Evolutionary conservation across 2,329 filamentous ascomycete genomes (phyloP).

Genomic region (Cercospora brassicicola): DNA sequence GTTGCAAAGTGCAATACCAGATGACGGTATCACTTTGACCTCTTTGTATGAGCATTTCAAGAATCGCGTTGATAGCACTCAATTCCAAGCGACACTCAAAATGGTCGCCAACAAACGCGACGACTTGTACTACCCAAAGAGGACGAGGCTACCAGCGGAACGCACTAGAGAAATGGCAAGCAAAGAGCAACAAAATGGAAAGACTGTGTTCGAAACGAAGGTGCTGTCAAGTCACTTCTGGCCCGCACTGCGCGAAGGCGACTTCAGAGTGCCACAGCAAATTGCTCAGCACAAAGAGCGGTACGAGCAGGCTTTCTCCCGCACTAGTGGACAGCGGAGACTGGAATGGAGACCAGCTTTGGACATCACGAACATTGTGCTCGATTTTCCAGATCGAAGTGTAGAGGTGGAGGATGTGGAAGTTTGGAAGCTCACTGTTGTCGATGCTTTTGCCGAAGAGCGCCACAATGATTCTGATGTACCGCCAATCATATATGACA

Average conservation of each 20-base stretch:
- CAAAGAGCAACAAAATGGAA: background rate
- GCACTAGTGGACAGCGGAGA: conserved; percentile 78
- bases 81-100: conserved; percentile 32
- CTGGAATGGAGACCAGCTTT: conserved; percentile 84
- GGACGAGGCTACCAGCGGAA: conserved; percentile 29
- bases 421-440: conserved; percentile 84
- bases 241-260: conserved; percentile 74
- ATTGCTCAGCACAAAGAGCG: conserved; percentile 62
- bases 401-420: conserved; percentile 69
- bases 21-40: conserved; percentile 40
- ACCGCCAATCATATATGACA: conserved; percentile 15
- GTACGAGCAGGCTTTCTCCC: conserved; percentile 75
- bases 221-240: conserved; percentile 92
- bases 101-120: conserved; percentile 33
- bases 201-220: conserved; percentile 48
- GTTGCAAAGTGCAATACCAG: conserved; percentile 38
- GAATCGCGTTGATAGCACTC: conserved; percentile 29
- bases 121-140: conserved; percentile 36
- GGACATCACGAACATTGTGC: conserved; percentile 69
- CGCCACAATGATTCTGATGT: conserved; percentile 41
- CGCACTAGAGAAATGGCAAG: conserved; percentile 9
- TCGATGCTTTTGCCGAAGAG: conserved; percentile 69
- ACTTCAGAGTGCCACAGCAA: conserved; percentile 62
- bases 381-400: conserved; percentile 78
- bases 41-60: conserved; percentile 36